Evolutionary conservation across 495 filamentous ascomycete genomes (phyloP), one percentile per base, ranked within the genome.

Genomic region (Xylaria nigripes): DNA sequence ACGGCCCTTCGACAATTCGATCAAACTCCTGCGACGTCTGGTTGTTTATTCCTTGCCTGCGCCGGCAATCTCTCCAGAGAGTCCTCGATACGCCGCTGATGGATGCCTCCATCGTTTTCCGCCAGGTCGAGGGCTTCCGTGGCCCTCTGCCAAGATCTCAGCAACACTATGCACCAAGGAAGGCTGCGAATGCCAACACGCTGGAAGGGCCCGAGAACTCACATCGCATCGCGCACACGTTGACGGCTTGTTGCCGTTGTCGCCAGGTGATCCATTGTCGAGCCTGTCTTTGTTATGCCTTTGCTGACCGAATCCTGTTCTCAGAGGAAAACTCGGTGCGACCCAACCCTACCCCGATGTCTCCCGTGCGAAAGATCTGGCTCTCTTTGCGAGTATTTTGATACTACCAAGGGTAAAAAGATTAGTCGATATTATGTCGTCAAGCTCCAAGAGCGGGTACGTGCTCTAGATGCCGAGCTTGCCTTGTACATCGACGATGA

Each of bases 261-360:
- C 81, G 89, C 68, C 82, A 88, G 76, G 89, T 92, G 76, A 73
- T 84, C 45, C 30, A 45, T 50, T 29, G 41, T 38, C n/a, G 40
- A n/a, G n/a, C n/a, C 16, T 10, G 7, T 44, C 18, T 21, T 22
- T 15, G 6, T 30, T 34, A 9, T 36, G 19, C 16, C 45, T 34
- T 41, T 19, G 36, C 32, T 43, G 12, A 10, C 23, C 48, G 41
- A 53, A 19, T n/a, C 57, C 44, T 45, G 12, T 36, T 29, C 51
- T 34, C 62, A 95, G 90, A 83, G 90, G 45, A 97, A 97, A 76
- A 95, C 91, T 21, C 80, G 87, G 75, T 97, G 92, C 70, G 92
- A 96, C 68, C 86, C 91, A 23, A 85, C 87, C 15, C 80, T 97
- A 43, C 92, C 92, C 40, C 84, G 84, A 66, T 97, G 92, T 68